Percentiles rank a stretch among this genome's conserved stretches.
Evolutionary conservation across 2,329 filamentous ascomycete genomes (phyloP).

Genomic region (Berkeleyomyces rouxiae): DNA sequence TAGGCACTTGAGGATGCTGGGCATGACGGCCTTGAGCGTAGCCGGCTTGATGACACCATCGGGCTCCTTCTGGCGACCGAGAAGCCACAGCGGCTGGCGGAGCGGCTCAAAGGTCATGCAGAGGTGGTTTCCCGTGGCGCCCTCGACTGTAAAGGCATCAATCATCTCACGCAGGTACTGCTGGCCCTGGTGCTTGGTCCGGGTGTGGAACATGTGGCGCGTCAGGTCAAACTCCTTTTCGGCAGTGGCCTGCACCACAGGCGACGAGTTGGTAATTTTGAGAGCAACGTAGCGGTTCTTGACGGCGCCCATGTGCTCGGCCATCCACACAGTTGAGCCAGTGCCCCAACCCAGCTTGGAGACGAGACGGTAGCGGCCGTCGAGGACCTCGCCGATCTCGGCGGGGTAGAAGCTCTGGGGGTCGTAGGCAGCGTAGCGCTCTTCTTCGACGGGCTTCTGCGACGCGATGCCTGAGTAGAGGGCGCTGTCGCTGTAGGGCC

Average conservation of each 20-base stretch:
- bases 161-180: constrained; percentile 19
- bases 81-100: constrained; percentile 25
- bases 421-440: constrained; percentile 17
- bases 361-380: constrained; percentile 22
- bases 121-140: constrained; percentile 20
- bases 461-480: constrained; percentile 3
- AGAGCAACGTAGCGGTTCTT: constrained; percentile 17
- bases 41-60: constrained; percentile 22
- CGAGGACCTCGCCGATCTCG: constrained; percentile 20
- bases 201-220: constrained; percentile 15
- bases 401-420: constrained; percentile 21
- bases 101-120: constrained; percentile 24
- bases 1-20: constrained; percentile 23
- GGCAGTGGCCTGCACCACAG: constrained; percentile 16
- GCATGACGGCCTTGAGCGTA: constrained; percentile 23
- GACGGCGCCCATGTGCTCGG: constrained; percentile 16
- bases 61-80: constrained; percentile 23
- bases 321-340: constrained; percentile 26
- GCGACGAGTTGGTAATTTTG: constrained; percentile 19
- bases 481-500: constrained; percentile 6
- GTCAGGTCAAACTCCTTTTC: constrained; percentile 17
- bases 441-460: constrained; percentile 17
- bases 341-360: constrained; percentile 25
- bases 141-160: constrained; percentile 19
- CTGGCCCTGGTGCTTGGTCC: constrained; percentile 19